Base-by-base conservation (phyloP, 2,329 filamentous ascomycete species). In the Ophiostoma tasmaniense region DNA sequence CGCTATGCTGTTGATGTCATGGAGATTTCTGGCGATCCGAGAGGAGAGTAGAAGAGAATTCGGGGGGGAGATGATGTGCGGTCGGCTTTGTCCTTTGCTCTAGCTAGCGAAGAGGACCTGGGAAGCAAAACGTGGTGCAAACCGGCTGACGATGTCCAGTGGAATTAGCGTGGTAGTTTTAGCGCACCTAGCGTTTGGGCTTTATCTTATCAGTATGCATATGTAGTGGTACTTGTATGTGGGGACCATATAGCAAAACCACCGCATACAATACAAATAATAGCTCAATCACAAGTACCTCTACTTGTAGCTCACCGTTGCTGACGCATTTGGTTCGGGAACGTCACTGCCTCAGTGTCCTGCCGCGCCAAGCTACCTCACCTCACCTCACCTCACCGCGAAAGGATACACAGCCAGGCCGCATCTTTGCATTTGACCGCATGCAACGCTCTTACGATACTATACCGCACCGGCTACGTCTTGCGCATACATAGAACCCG, bases 281-380 rank as follows among this genome's bases (percentile, higher is more conserved):
- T 37, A 17, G 33, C 20, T 17, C 62, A 42, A 3, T 20, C 1
- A 2, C 0, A 28, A 50, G 68, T 69, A 66, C 52, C 52, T 11
- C 28, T 66, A 52, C 65, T 4, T n/a, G 1, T 13, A 69, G 67
- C 67, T 69, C 25, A 69, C 61, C 68, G 64, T 50, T 17, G 37
- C 62, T 28, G 52, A 67, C 68, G 68, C 68, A 69, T 59, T 37
- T 13, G 28, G 11, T 22, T 64, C 33, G 22, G 67, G 45, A 67
- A 70, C 69, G 69, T 70, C 69, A 70, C 69, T 66, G 45, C 35
- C 67, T 28, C 37, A 68, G 52, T 68, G 64, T n/a, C 61, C 33
- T 64, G 20, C 67, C 45, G 67, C 64, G 33, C 50, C 52, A 35
- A 66, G 22, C 25, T 37, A 14, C 22, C 22, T 28, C 59, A 62